These are phyloP conservation scores for Lantana camara DNA, from an alignment of 257 asterid genomes.

Conservation along the genomic window DNA sequence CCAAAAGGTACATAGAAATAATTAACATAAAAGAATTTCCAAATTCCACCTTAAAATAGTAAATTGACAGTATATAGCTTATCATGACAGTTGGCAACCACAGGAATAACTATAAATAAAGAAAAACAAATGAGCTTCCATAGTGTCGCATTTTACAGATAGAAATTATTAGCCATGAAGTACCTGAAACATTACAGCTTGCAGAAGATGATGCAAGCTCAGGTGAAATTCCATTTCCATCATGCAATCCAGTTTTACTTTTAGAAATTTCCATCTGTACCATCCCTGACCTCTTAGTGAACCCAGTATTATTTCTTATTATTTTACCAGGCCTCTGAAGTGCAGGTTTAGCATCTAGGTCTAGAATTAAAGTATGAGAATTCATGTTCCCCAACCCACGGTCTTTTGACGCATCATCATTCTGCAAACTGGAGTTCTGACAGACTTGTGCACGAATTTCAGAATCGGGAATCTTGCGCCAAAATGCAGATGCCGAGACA, in stretches of 20 bases:
- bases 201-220: conserved; percentile 50
- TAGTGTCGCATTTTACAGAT: neutral
- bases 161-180: conserved; percentile 14
- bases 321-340: conserved; percentile 52
- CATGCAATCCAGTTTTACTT: conserved; percentile 46
- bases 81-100: neutral
- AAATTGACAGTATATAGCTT: neutral
- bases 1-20: neutral
- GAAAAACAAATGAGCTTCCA: neutral
- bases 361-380: conserved; percentile 37
- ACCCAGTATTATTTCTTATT: conserved; percentile 48
- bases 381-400: conserved; percentile 36
- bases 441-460: conserved; percentile 36
- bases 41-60: conserved; percentile 4
- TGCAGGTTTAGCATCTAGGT: conserved; percentile 41
- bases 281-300: conserved; percentile 62
- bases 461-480: conserved; percentile 48
- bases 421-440: conserved; percentile 42
- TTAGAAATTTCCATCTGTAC: conserved; percentile 46
- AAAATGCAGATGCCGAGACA: conserved; percentile 41
- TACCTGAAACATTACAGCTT: conserved; percentile 55
- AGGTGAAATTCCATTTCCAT: conserved; percentile 43
- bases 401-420: conserved; percentile 33
- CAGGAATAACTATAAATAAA: neutral
- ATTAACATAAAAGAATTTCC: neutral